Evolutionary conservation across 768 basidiomycete genomes (phyloP), one percentile per base, ranked within the genome.

Genomic region (Chiua virens): DNA sequence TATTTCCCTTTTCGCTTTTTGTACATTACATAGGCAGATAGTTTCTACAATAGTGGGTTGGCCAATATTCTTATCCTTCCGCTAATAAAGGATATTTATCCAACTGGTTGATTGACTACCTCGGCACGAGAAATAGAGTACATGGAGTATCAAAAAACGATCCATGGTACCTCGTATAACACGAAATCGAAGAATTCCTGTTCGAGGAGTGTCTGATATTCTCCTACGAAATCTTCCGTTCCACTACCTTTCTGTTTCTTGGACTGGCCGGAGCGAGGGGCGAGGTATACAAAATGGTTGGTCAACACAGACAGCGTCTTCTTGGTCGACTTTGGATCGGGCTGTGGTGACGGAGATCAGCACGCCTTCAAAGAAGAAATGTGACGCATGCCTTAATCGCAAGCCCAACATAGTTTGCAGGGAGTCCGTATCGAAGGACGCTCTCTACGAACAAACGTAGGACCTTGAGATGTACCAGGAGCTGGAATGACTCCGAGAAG

Each of bases 151-250:
- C 75, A 87, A 60, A 81, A 78, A 35, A 86, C 73, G 59, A 97
- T 89, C 88, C 89, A 93, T 28, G 92, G 92, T 47, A 99, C 81
- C 69, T 98, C 96, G 65, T 86, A 95, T 64, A 96, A 66, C 21
- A 98, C 92, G 62, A 98, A 99, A 70, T 96, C 92, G 67, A 88
- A 93, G 67, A 89, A 90, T 69, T 99, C 96, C 67, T 95, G 89
- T 64, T 99, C 97, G 78, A 99, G 81, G 34, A 99, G 73, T 13
- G 83, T 81, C 67, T 93, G 90, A 68, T 89, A 99, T 69, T 99
- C 96, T 56, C 94, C 96, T 14, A 81, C 78, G 49, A 92, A 86
- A 23, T 93, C 91, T 6, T 87, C 85, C 39, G 71, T 74, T 8
- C 69, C 71, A 1, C 70, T 72, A 9, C 61, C 62, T 21, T 54